Base-by-base conservation (phyloP, 345 rosid genomes). In the Triadica sebifera region DNA sequence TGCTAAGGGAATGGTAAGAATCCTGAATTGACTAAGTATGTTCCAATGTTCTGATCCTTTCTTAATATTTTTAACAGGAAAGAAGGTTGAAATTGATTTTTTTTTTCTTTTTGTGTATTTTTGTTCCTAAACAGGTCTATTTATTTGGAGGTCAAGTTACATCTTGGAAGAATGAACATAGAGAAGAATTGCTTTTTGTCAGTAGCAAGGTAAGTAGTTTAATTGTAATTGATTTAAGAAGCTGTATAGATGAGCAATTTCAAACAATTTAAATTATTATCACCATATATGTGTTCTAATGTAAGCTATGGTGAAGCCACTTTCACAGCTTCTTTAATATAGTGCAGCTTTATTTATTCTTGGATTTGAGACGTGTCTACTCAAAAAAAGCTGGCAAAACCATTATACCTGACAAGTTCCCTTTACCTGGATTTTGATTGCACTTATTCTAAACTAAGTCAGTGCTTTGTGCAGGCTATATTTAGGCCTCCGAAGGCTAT, bases 161-260 rank as follows among this genome's bases (percentile, higher is more conserved):
- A 39, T 93, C 99, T 77, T 95, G 99, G 99, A 93, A 88, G 89
- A 93, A 95, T 84, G 94, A 88, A 64, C 86, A 84, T 65, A 89
- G 94, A 63, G 99, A 93, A 73, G 99, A 92, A 83, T 81, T 92
- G 71, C 90, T 92, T 80, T 82, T 88, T 79, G 84, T 90, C 67
- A 92, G 95, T 81, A 88, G 83, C 81, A 92, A 90, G 95, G 97
- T 91, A 75, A 38, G 17, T 53, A 58, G 12, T 34, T 16, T 50
- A 50, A 20, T 66, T 41, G 19, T 15, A 16, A 43, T 74, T 52
- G 9, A 2, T 63, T 47, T 12, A 49, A 67, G 13, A 39, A 60
- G 25, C 17, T 59, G 8, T 46, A 20, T 46, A 10, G 24, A 10
- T 46, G 34, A 58, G 34, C 51, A 22, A 37, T 6, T 24, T 39